phyloP scores from a whole-genome alignment of 371 early-diverging fungal species.

The Mucor indicus region DNA sequence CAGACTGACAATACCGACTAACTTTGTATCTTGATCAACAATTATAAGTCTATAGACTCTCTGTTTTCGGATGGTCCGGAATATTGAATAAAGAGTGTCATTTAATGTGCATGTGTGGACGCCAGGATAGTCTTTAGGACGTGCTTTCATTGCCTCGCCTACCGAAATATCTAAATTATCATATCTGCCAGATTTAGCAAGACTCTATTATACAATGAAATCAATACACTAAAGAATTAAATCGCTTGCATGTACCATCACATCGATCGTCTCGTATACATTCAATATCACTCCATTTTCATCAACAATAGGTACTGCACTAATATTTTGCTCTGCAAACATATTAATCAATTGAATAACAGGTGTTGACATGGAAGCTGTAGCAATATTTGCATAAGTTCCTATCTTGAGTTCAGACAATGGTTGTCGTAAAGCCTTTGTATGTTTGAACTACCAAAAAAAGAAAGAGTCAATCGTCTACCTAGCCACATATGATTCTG shows the following conservation, averaged over 20 bases:
- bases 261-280: conserved; percentile 93
- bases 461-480: background rate
- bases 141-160: conserved; percentile 74
- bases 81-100: conserved; percentile 84
- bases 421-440: conserved; percentile 62
- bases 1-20: conserved; percentile 86
- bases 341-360: conserved; percentile 85
- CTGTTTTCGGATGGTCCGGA: conserved; percentile 80
- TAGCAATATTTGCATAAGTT: conserved; percentile 77
- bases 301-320: conserved; percentile 92
- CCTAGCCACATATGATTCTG: background rate
- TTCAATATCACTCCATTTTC: conserved; percentile 81
- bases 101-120: conserved; percentile 88
- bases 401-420: conserved; percentile 81
- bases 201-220: conserved; percentile 30
- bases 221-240: background rate
- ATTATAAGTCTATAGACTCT: conserved; percentile 90
- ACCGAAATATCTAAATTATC: conserved; percentile 82
- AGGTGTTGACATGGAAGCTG: conserved; percentile 73
- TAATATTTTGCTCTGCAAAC: conserved; percentile 84
- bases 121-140: conserved; percentile 90
- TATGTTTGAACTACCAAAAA: conserved; percentile 56
- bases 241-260: conserved; percentile 62
- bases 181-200: conserved; percentile 44
- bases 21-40: conserved; percentile 75